phyloP scores from a whole-genome alignment of 1,284 basidiomycete genomes.

The Apiotrichum brassicae region DNA sequence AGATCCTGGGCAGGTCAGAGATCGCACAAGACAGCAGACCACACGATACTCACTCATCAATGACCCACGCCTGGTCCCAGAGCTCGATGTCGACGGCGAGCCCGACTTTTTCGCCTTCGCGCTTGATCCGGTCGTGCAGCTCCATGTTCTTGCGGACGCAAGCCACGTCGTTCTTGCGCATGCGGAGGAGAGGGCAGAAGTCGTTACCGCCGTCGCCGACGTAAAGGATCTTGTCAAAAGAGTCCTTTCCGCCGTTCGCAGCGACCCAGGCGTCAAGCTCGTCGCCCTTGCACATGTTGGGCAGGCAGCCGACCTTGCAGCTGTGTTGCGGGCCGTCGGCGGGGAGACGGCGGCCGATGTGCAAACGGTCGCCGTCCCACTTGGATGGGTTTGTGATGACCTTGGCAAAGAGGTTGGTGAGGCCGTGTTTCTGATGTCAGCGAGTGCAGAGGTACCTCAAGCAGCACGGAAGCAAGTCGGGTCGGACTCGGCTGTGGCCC shows the following conservation, averaged over 20 bases:
- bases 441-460: too few relatives aligned
- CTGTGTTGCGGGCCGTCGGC: slow-evolving; percentile 70
- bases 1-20: slow-evolving; percentile 9
- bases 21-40: too few relatives aligned
- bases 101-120: slow-evolving; percentile 59
- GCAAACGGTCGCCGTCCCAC: slow-evolving; percentile 70
- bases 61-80: slow-evolving; percentile 91
- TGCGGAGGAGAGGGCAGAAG: slow-evolving; percentile 81
- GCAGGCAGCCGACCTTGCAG: slow-evolving; percentile 82
- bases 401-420: slow-evolving; percentile 69
- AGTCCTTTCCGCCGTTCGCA: slow-evolving; percentile 55
- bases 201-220: slow-evolving; percentile 94
- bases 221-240: slow-evolving; percentile 77
- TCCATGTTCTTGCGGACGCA: slow-evolving; percentile 71
- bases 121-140: slow-evolving; percentile 65
- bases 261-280: slow-evolving; percentile 77
- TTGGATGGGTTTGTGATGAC: slow-evolving; percentile 90
- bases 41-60: slow-evolving; percentile 57
- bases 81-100: slow-evolving; percentile 66
- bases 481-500: too few relatives aligned
- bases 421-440: slow-evolving; percentile 56
- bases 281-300: slow-evolving; percentile 98
- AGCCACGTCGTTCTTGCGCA: slow-evolving; percentile 57
- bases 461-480: too few relatives aligned
- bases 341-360: slow-evolving; percentile 68